A percentile compares a stretch with the other conserved stretches of the same genome.
phyloP scores from a whole-genome alignment of 495 filamentous ascomycete genomes.

The Thermochaetoides thermophila region DNA sequence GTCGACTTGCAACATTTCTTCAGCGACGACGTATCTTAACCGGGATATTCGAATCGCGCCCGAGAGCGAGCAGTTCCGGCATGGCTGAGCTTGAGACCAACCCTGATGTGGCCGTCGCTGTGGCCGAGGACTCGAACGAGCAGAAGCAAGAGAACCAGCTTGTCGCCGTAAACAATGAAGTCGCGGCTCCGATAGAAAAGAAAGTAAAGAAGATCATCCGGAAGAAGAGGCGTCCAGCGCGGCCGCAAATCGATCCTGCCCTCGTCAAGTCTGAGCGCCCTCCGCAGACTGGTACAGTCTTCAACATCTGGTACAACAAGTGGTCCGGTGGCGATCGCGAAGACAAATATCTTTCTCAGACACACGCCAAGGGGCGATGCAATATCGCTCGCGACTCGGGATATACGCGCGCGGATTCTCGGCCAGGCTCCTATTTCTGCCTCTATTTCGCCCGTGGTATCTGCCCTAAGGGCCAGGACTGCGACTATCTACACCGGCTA shows the following conservation, averaged over 20 bases:
- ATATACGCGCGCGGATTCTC: constrained; percentile 75
- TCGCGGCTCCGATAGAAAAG: constrained; percentile 31
- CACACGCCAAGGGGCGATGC: constrained; percentile 56
- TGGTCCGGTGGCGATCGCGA: constrained; percentile 91
- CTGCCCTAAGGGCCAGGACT: constrained; percentile 71
- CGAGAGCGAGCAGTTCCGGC: too few relatives aligned
- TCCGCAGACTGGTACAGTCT: constrained; percentile 80
- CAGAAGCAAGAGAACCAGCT: constrained; percentile 17
- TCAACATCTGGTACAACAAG: constrained; percentile 76
- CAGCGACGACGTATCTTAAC: too few relatives aligned
- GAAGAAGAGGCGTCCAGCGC: constrained; percentile 51
- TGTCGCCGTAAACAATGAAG: constrained; percentile 27
- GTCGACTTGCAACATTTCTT: too few relatives aligned
- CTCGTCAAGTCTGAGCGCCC: constrained; percentile 65
- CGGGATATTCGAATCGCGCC: too few relatives aligned
- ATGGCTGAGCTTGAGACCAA: constrained; percentile 12
- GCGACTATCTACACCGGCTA: constrained; percentile 84
- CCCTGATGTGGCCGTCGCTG: constrained; percentile 5
- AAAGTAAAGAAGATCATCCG: constrained; percentile 54
- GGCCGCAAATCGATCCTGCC: constrained; percentile 65
- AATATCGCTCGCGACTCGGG: constrained; percentile 69
- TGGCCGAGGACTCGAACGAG: constrained; percentile 5
- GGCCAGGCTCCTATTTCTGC: constrained; percentile 71
- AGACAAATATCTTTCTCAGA: constrained; percentile 70
- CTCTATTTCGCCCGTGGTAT: constrained; percentile 61